These are phyloP conservation scores for Dendrobium catenatum DNA, from an alignment of 106 monocot species.

Conservation along the genomic window DNA sequence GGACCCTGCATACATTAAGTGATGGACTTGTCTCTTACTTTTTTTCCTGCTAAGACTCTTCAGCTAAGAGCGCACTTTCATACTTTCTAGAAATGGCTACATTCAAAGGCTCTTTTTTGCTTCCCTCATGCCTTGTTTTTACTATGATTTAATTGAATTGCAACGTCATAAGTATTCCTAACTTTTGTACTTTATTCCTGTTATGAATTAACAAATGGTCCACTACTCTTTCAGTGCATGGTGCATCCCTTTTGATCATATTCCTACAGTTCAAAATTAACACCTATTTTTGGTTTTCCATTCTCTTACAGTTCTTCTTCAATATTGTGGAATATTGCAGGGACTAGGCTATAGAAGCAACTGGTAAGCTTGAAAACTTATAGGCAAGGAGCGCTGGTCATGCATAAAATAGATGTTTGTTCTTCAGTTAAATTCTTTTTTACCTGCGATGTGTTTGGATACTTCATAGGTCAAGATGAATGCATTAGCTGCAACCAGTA, in stretches of 20 bases:
- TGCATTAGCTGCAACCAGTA: constrained; percentile 79
- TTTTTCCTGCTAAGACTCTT: not conserved
- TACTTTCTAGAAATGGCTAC: not conserved
- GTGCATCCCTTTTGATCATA: not conserved
- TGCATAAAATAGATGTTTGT: not conserved
- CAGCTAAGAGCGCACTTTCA: not conserved
- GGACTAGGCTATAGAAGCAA: not conserved
- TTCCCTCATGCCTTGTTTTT: not conserved
- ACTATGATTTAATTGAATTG: not conserved
- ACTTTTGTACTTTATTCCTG: not conserved
- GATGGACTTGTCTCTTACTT: not conserved
- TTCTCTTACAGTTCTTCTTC: not conserved
- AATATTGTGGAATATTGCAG: not conserved
- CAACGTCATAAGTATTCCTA: not conserved
- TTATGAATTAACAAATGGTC: not conserved
- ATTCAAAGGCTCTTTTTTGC: too few relatives aligned
- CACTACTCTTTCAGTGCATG: not conserved
- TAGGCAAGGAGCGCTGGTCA: not conserved
- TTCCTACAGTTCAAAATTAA: not conserved
- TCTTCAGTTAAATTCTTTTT: not conserved
- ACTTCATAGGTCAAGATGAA: constrained; percentile 40
- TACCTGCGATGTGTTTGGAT: not conserved
- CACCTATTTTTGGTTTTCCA: not conserved
- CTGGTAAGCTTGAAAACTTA: not conserved
- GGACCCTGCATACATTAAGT: not conserved